Percentiles rank a stretch among this genome's conserved stretches.
These are phyloP conservation scores for Arthroderma sp. DNA, from an alignment of 2,329 filamentous ascomycete species.

Conservation along the genomic window DNA sequence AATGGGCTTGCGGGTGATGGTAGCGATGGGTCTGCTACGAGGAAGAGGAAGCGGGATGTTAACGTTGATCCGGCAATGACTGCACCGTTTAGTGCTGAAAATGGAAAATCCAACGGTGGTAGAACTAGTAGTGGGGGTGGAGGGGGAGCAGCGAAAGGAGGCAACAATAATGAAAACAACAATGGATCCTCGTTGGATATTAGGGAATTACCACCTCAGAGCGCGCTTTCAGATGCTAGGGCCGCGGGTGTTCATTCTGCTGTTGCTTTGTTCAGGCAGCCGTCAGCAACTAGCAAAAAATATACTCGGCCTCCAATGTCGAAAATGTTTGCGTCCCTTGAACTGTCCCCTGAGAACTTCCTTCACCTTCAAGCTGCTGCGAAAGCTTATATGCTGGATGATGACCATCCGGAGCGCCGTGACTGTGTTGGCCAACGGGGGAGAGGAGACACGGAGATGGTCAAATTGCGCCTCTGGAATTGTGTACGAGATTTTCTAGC, in stretches of 20 bases:
- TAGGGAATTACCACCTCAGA: constrained; percentile 23
- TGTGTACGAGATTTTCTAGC: constrained; percentile 43
- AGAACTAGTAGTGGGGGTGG: constrained; percentile 12
- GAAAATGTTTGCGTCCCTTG: constrained; percentile 43
- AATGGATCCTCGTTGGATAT: constrained; percentile 26
- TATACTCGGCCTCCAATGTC: constrained; percentile 46
- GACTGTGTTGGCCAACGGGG: constrained; percentile 45
- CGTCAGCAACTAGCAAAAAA: constrained; percentile 38
- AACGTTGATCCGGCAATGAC: constrained; percentile 13
- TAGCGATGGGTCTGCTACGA: neutral
- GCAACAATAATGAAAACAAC: constrained; percentile 14
- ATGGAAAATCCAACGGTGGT: constrained; percentile 4
- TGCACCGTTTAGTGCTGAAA: neutral
- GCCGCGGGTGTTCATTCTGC: constrained; percentile 41
- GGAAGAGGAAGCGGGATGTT: constrained; percentile 8
- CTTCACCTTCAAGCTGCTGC: constrained; percentile 42
- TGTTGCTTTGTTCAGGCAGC: constrained; percentile 39
- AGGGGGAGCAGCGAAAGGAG: constrained; percentile 8
- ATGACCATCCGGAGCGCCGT: constrained; percentile 40
- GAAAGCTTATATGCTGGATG: constrained; percentile 45
- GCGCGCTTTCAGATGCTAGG: constrained; percentile 31
- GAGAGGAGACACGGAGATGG: constrained; percentile 43
- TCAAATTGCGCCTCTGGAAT: constrained; percentile 43
- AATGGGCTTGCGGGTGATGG: constrained; percentile 2
- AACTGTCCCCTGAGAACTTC: constrained; percentile 44